phyloP scores from a whole-genome alignment of 495 filamentous ascomycete species.

The Penicillium verhagenii region DNA sequence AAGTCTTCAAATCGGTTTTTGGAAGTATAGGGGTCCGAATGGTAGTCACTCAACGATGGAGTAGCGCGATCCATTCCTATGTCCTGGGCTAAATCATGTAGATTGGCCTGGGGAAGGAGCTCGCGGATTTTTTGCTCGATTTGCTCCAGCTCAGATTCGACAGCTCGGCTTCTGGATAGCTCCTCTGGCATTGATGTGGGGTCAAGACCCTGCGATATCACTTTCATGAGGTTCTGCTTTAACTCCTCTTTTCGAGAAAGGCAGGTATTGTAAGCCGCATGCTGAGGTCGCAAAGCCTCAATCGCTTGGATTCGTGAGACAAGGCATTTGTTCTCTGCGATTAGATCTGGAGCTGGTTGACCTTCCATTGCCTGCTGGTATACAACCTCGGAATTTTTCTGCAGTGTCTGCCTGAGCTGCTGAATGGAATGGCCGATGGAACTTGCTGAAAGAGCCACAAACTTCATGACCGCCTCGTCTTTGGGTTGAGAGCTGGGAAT shows the following conservation, averaged over 20 bases:
- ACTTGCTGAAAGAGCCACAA: constrained; percentile 25
- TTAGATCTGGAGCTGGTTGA: constrained; percentile 34
- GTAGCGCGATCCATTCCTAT: background rate
- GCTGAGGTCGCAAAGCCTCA: constrained; percentile 30
- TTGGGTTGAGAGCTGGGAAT: constrained; percentile 23
- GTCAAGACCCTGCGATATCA: constrained; percentile 36
- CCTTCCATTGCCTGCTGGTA: constrained; percentile 44
- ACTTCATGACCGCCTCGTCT: constrained; percentile 28
- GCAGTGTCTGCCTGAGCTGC: constrained; percentile 26
- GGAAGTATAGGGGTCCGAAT: background rate
- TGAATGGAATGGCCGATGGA: constrained; percentile 23
- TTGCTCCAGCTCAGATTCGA: constrained; percentile 34
- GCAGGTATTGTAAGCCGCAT: constrained; percentile 21
- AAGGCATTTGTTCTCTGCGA: constrained; percentile 37
- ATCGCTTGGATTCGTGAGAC: constrained; percentile 36
- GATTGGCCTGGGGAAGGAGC: constrained; percentile 27
- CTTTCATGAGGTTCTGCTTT: constrained; percentile 34
- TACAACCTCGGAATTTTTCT: constrained; percentile 39
- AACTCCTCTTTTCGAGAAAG: constrained; percentile 30
- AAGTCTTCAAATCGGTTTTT: background rate
- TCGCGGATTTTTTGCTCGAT: constrained; percentile 32
- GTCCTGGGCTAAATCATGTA: constrained; percentile 8
- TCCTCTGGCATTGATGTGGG: constrained; percentile 35
- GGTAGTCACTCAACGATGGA: background rate
- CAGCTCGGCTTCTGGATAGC: constrained; percentile 34